Base-by-base conservation (phyloP, 805 yeast genomes). In the Suhomyces kilbournensis region DNA sequence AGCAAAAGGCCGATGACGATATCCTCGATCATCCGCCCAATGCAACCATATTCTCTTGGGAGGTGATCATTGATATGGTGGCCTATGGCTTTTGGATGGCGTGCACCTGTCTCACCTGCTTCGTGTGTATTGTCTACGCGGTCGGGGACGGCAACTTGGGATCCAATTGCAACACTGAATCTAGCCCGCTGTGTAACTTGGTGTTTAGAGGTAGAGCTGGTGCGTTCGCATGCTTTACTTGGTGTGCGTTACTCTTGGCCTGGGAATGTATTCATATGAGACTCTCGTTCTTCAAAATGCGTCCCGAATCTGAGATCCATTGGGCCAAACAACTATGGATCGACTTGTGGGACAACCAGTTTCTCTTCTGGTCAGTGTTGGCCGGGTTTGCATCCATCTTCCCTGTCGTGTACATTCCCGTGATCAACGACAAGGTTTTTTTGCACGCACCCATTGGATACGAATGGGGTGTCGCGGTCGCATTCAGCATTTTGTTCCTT, bases 71-170 rank as follows among this genome's bases (percentile, higher is more conserved):
- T 40, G 78, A 74, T 57, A 74, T 72, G 77, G 26, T 69, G 23
- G 76, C 63, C 6, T 72, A 71, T 52, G 78, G 77, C 6, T 52
- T 70, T 34, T 69, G 70, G 71, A 74, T 74, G 78, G 77, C 77
- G 2, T 72, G 63, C 1, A 65, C 71, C 48, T 72, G 77, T 59
- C 65, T 73, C 53, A 53, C 65, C n/a, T 66, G 71, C 38, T 74
- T 72, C 50, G 70, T 67, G 15, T 60, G 69, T 34, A 66, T 72
- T 50, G 77, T 74, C 3, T 73, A 56, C 51, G 76, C 75, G 5
- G 58, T 56, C 34, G 77, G 77, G 10, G 65, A 73, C 55, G 77
- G 77, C 2, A 50, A 73, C 53, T 63, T 74, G 53, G 77, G 78
- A 7, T 40, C 23, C 26, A 62, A 68, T 51, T 74, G 78, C 59